Evolutionary conservation across 2,329 filamentous ascomycete species (phyloP).

Genomic region (Fusarium concolor): DNA sequence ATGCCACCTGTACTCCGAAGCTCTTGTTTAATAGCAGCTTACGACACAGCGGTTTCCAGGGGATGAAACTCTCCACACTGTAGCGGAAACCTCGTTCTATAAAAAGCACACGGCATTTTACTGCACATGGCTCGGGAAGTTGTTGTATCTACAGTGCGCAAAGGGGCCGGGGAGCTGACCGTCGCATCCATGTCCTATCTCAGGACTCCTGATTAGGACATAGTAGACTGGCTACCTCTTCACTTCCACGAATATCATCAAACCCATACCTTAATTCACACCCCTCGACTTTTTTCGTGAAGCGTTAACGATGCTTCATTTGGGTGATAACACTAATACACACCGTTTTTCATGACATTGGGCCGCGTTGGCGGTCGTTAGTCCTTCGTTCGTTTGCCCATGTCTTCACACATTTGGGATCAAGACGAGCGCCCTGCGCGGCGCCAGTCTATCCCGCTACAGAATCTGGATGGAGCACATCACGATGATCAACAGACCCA

Average conservation of each 20-base stretch:
- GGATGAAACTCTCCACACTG: conserved; percentile 38
- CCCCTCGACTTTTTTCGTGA: conserved; percentile 10
- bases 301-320: conserved; percentile 39
- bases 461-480: conserved; percentile 61
- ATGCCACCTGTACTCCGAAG: conserved; percentile 24
- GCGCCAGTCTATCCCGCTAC: conserved; percentile 74
- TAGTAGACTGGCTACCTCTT: conserved; percentile 33
- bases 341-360: conserved; percentile 35
- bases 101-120: conserved; percentile 33
- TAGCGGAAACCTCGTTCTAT: conserved; percentile 38
- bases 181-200: conserved; percentile 28
- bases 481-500: conserved; percentile 23
- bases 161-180: conserved; percentile 5
- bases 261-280: conserved; percentile 19
- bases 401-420: conserved; percentile 48
- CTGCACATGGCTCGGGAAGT: not conserved
- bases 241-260: conserved; percentile 18
- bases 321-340: conserved; percentile 12
- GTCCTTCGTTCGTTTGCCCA: conserved; percentile 37
- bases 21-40: conserved; percentile 23
- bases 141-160: conserved; percentile 36
- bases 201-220: conserved; percentile 41
- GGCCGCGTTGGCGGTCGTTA: conserved; percentile 40
- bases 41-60: conserved; percentile 32
- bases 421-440: conserved; percentile 44